Percentiles rank a stretch among this genome's conserved stretches.
phyloP scores from a whole-genome alignment of 2,329 filamentous ascomycete species.

The Alternaria triticina region DNA sequence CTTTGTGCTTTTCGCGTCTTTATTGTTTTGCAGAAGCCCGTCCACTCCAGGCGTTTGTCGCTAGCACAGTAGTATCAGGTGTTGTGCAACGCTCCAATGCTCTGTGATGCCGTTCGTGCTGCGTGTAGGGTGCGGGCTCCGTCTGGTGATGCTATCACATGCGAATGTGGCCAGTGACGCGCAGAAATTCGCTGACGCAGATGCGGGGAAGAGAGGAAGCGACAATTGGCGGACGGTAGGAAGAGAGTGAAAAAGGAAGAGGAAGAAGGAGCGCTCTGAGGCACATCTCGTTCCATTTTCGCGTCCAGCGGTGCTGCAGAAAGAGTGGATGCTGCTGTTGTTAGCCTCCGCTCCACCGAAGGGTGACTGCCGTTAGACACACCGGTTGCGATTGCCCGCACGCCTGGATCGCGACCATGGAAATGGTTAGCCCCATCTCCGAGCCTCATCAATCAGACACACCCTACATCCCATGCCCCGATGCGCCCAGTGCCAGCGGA shows the following conservation, averaged over 20 bases:
- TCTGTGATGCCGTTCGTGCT: not conserved
- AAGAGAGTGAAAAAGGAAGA: conserved; percentile 5
- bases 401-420: conserved; percentile 7
- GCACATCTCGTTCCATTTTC: conserved; percentile 20
- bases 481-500: not conserved
- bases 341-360: conserved; percentile 29
- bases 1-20: conserved; percentile 3
- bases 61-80: not conserved
- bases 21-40: not conserved
- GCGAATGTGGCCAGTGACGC: conserved; percentile 28
- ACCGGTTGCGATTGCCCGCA: conserved; percentile 18
- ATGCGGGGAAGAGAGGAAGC: conserved; percentile 10
- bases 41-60: not conserved
- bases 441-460: conserved; percentile 9
- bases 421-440: conserved; percentile 5
- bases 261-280: conserved; percentile 1
- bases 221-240: not conserved
- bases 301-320: conserved; percentile 21
- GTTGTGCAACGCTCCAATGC: conserved; percentile 1
- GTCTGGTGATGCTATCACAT: conserved; percentile 38
- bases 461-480: not conserved
- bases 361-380: conserved; percentile 5
- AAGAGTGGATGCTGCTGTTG: conserved; percentile 21
- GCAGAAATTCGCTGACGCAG: conserved; percentile 12
- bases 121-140: conserved; percentile 8